Evolutionary conservation across 2,329 filamentous ascomycete species (phyloP).

Genomic region (Talaromyces pinophilus): DNA sequence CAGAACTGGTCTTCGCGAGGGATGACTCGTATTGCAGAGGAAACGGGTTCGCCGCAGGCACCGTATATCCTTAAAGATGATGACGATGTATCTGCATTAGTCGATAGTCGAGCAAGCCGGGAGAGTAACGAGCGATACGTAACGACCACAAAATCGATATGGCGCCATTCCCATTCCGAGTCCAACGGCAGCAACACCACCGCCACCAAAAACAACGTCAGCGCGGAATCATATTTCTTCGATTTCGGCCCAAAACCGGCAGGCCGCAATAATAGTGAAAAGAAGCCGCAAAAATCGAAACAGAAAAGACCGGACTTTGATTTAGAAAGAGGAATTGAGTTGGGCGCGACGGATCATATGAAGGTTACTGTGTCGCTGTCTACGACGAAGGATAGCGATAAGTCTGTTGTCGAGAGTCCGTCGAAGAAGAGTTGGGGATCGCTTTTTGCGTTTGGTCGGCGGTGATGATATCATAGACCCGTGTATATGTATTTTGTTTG

Average conservation of each 20-base stretch:
- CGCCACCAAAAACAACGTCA: background rate
- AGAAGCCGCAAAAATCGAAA: conserved; percentile 1
- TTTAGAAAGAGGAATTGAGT: conserved; percentile 20
- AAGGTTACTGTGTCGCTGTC: conserved; percentile 19
- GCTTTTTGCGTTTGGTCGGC: conserved; percentile 22
- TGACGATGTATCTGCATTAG: background rate
- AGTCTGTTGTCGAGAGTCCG: background rate
- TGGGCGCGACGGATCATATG: conserved; percentile 16
- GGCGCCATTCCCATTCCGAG: conserved; percentile 4
- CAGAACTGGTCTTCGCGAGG: conserved; percentile 8
- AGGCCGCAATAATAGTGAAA: background rate
- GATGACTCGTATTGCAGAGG: conserved; percentile 6
- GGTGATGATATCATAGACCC: background rate
- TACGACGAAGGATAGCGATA: conserved; percentile 12
- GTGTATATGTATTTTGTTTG: background rate
- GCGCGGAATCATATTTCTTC: background rate
- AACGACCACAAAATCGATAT: background rate
- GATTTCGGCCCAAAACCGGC: background rate
- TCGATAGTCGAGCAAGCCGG: background rate
- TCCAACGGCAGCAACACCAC: background rate
- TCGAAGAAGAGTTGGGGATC: conserved; percentile 17
- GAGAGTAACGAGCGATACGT: conserved; percentile 1
- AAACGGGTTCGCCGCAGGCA: background rate
- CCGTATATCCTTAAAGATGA: background rate
- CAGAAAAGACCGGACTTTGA: conserved; percentile 9